Evolutionary conservation across 1,284 basidiomycete genomes (phyloP), one percentile per base, ranked within the genome.

Genomic region (Malassezia caprae): DNA sequence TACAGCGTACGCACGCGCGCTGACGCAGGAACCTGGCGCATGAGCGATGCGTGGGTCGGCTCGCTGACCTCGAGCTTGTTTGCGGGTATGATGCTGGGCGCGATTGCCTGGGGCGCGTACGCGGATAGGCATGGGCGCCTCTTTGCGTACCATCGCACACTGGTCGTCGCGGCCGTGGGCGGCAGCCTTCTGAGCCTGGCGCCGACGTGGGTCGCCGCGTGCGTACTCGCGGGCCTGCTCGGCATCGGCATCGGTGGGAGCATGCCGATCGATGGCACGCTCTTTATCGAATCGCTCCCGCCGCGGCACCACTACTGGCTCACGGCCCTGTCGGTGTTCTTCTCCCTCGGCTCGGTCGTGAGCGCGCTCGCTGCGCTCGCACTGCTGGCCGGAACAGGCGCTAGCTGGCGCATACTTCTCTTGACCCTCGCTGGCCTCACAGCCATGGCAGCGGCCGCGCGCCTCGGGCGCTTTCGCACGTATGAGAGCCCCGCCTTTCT

Each of bases 191-290:
- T 84, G 0, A 83, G 88, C 0, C 84, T 87, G 0, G 80, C 87
- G 0, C 82, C 80, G n/a, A 83, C 82, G 0, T 96, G 90, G 70
- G 55, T 64, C 0, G 75, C 80, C 37, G 79, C 96, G 8, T 94
- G 90, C 66, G 52, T 87, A 7, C 78, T 84, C 12, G 79, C 96
- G 8, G 94, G 96, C 73, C 79, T 87, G 31, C 80, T 98, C 1
- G 93, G 93, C 2, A 91, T 85, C 45, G 88, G 90, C 3, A 87
- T 96, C 1, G 89, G 88, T 0, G 77, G 76, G 1, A 67, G 64
- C 39, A 93, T 96, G 89, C 93, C 91, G 0, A 96, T 90, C 0
- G 91, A 96, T 67, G 91, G 91, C 2, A 94, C 90, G 0, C 82
- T 94, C 5, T 83, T 96, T 48, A 80, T 96, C 4, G 93, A 98